These are phyloP conservation scores for Oxytropis ochrocephala DNA, from an alignment of 306 rosid species.

Conservation along the genomic window DNA sequence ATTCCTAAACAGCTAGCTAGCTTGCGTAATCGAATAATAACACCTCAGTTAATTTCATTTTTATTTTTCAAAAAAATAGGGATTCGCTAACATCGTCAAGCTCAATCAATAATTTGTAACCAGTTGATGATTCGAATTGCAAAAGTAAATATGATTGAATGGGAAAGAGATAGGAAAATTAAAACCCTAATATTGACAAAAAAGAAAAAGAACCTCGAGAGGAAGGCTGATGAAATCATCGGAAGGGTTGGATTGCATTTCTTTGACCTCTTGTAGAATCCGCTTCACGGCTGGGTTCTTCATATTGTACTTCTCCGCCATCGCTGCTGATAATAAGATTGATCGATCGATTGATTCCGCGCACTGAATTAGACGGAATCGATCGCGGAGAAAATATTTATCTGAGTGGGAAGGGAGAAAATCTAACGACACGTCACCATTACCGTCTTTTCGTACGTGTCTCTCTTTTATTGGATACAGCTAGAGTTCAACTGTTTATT, in stretches of 20 bases:
- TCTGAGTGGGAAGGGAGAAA: no score
- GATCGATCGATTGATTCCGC: no score
- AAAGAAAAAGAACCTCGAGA: conserved; percentile 55
- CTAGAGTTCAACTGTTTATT: no score
- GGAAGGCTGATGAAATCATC: conserved; percentile 96
- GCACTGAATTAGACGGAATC: no score
- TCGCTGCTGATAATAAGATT: not conserved
- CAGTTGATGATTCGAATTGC: not conserved
- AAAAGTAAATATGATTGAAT: not conserved
- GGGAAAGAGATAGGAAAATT: not conserved
- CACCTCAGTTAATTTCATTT: no score
- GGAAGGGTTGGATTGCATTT: conserved; percentile 90
- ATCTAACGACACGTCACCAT: no score
- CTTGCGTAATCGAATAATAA: no score
- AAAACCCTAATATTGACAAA: conserved; percentile 21
- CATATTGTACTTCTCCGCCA: conserved; percentile 77
- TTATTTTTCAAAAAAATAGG: no score
- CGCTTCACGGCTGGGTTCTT: conserved; percentile 93
- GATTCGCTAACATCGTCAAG: no score
- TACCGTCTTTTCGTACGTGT: conserved; percentile 17
- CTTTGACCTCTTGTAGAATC: conserved; percentile 89
- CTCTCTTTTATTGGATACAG: conserved; percentile 25
- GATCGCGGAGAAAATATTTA: no score
- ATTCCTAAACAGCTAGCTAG: no score
- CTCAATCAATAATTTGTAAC: not conserved